Percentiles rank a stretch among this genome's conserved stretches.
phyloP scores from a whole-genome alignment of 2,329 filamentous ascomycete species.

The Thielaviopsis populi region DNA sequence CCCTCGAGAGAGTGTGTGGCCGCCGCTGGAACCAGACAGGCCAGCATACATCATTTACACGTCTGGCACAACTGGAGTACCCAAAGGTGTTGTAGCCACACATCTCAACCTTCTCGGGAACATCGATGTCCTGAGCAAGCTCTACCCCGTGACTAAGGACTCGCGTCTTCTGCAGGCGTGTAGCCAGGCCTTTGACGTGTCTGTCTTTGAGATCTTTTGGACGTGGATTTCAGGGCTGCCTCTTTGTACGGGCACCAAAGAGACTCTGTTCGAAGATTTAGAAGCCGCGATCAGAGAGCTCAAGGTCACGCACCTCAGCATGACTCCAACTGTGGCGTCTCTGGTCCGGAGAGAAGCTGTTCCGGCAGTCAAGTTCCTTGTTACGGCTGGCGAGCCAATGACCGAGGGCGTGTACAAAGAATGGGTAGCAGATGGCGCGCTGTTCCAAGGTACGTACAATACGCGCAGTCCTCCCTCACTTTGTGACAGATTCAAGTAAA shows the following conservation, averaged over 20 bases:
- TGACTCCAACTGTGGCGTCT: slow-evolving; percentile 73
- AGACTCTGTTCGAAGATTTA: slow-evolving; percentile 57
- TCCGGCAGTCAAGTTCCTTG: slow-evolving; percentile 56
- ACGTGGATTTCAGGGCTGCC: slow-evolving; percentile 66
- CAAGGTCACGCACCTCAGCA: slow-evolving; percentile 60
- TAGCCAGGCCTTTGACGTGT: slow-evolving; percentile 75
- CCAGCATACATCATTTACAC: slow-evolving; percentile 71
- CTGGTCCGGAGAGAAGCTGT: slow-evolving; percentile 55
- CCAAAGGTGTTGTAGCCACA: slow-evolving; percentile 67
- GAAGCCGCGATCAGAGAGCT: slow-evolving; percentile 50
- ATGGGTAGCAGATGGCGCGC: slow-evolving; percentile 44
- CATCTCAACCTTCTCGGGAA: slow-evolving; percentile 65
- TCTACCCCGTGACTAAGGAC: slow-evolving; percentile 43
- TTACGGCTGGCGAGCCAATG: slow-evolving; percentile 69
- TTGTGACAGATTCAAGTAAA: slow-evolving; percentile 6
- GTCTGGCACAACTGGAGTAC: slow-evolving; percentile 65
- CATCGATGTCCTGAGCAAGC: slow-evolving; percentile 45
- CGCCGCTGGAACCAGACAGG: slow-evolving; percentile 30
- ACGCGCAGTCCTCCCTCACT: background rate
- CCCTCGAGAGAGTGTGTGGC: slow-evolving; percentile 17
- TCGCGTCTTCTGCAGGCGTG: slow-evolving; percentile 66
- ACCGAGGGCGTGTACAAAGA: slow-evolving; percentile 52
- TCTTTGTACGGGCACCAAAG: slow-evolving; percentile 60
- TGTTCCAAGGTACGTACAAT: slow-evolving; percentile 48
- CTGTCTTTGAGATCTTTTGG: slow-evolving; percentile 83